Evolutionary conservation across 1,139 yeast species (phyloP).

Genomic region (Suhomyces bribrorum): DNA sequence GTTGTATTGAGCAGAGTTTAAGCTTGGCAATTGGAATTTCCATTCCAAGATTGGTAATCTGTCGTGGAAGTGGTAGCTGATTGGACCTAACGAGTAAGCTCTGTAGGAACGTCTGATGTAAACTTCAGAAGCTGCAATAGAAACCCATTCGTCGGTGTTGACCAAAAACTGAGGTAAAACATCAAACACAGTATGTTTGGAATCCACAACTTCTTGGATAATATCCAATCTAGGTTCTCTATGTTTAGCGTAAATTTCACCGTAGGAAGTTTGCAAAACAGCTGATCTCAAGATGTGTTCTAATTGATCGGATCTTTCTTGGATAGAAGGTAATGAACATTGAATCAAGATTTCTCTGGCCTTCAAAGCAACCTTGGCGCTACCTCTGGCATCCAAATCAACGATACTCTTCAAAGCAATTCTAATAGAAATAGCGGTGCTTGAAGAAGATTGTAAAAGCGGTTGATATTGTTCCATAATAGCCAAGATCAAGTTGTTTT

Average conservation of each 20-base stretch:
- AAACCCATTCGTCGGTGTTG: slow-evolving; percentile 82
- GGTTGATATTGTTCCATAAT: slow-evolving; percentile 82
- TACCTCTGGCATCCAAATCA: slow-evolving; percentile 82
- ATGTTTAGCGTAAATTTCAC: slow-evolving; percentile 75
- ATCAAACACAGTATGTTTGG: slow-evolving; percentile 94
- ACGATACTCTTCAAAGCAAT: slow-evolving; percentile 75
- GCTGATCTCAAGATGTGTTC: slow-evolving; percentile 93
- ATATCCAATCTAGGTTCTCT: slow-evolving; percentile 80
- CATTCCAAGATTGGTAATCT: slow-evolving; percentile 76
- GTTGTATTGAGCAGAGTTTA: slow-evolving; percentile 65
- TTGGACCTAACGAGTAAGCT: slow-evolving; percentile 85
- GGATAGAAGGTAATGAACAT: slow-evolving; percentile 92
- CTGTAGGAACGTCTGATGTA: slow-evolving; percentile 96
- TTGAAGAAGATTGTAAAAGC: slow-evolving; percentile 63
- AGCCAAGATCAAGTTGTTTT: slow-evolving; percentile 85
- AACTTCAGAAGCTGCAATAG: slow-evolving; percentile 95
- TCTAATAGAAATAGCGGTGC: slow-evolving; percentile 69
- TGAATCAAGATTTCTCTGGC: slow-evolving; percentile 96
- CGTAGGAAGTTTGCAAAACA: slow-evolving; percentile 86
- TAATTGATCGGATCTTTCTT: slow-evolving; percentile 94
- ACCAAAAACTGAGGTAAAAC: slow-evolving; percentile 89
- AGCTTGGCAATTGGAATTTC: slow-evolving; percentile 86
- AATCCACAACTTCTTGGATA: slow-evolving; percentile 89
- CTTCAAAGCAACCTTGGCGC: slow-evolving; percentile 93
- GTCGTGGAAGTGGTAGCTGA: slow-evolving; percentile 62